These are phyloP conservation scores for Rutstroemia sp. DNA, from an alignment of 2,329 filamentous ascomycete species.

Conservation along the genomic window DNA sequence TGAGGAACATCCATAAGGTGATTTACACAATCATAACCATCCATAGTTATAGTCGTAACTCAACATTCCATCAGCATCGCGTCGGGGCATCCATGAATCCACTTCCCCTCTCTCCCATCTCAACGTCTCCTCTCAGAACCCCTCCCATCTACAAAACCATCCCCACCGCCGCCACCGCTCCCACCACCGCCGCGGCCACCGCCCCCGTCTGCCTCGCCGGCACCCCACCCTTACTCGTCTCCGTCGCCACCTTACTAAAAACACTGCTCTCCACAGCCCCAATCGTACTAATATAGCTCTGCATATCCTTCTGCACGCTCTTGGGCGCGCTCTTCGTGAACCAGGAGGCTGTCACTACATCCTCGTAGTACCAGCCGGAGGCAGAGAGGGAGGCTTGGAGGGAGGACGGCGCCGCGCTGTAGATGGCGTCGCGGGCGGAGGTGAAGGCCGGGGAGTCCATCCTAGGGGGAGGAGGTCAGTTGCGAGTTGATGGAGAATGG, in stretches of 20 bases:
- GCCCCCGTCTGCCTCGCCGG: conserved; percentile 6
- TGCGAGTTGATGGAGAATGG: too few species aligned
- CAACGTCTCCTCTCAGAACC: too few species aligned
- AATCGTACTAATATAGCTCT: conserved; percentile 11
- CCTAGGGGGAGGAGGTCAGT: conserved; percentile 11
- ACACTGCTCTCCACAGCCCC: conserved; percentile 4
- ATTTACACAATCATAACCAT: too few species aligned
- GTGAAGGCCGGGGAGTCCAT: conserved; percentile 13
- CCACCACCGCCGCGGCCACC: conserved; percentile 9
- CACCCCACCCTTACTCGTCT: conserved; percentile 11
- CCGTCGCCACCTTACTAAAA: conserved; percentile 15
- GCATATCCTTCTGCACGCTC: conserved; percentile 15
- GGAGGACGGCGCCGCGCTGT: conserved; percentile 15
- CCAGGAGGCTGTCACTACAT: conserved; percentile 15
- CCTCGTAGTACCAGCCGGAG: conserved; percentile 10
- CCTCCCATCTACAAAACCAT: background rate
- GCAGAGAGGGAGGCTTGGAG: conserved; percentile 9
- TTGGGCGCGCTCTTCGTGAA: conserved; percentile 18
- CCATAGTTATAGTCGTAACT: too few species aligned
- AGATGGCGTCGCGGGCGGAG: conserved; percentile 16
- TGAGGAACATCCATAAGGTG: too few species aligned
- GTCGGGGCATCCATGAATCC: too few species aligned
- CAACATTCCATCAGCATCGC: too few species aligned
- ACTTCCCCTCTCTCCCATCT: too few species aligned
- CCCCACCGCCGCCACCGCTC: conserved; percentile 10